Percentiles rank a stretch among this genome's conserved stretches.
phyloP scores from a whole-genome alignment of 768 basidiomycete species.

The Trametes maxima region DNA sequence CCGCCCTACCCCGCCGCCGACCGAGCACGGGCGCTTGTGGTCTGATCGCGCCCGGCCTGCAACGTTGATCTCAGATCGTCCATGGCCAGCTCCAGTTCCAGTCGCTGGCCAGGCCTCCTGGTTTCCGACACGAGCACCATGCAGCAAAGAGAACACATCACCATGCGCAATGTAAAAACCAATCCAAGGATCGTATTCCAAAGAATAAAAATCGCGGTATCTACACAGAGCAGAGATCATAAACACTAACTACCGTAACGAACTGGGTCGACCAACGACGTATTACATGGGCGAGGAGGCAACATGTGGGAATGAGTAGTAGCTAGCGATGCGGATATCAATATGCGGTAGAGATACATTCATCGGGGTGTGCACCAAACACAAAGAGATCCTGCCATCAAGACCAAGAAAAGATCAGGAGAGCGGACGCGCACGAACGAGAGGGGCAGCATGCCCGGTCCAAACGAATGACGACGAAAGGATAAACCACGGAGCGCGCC shows the following conservation, averaged over 20 bases:
- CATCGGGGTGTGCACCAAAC: slow-evolving; percentile 22
- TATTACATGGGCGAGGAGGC: slow-evolving; percentile 26
- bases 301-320: slow-evolving; percentile 25
- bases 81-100: too few relatives aligned
- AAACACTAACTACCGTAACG: slow-evolving; percentile 22
- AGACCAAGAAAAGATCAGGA: slow-evolving; percentile 1
- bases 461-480: not conserved
- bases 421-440: not conserved
- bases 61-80: not conserved
- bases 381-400: slow-evolving; percentile 13
- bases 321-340: slow-evolving; percentile 24
- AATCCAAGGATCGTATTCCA: too few relatives aligned
- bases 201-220: slow-evolving; percentile 15
- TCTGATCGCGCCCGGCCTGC: not conserved
- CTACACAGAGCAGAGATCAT: slow-evolving; percentile 12
- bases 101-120: too few relatives aligned
- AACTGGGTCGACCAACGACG: not conserved
- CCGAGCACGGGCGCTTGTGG: slow-evolving; percentile 3
- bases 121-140: too few relatives aligned
- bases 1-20: slow-evolving; percentile 3
- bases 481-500: not conserved
- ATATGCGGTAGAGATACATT: slow-evolving; percentile 26
- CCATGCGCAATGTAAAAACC: too few relatives aligned
- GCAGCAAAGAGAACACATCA: too few relatives aligned
- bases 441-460: not conserved